These are phyloP conservation scores for Colletotrichum graminicola DNA, from an alignment of 2,329 filamentous ascomycete genomes.

Conservation along the genomic window DNA sequence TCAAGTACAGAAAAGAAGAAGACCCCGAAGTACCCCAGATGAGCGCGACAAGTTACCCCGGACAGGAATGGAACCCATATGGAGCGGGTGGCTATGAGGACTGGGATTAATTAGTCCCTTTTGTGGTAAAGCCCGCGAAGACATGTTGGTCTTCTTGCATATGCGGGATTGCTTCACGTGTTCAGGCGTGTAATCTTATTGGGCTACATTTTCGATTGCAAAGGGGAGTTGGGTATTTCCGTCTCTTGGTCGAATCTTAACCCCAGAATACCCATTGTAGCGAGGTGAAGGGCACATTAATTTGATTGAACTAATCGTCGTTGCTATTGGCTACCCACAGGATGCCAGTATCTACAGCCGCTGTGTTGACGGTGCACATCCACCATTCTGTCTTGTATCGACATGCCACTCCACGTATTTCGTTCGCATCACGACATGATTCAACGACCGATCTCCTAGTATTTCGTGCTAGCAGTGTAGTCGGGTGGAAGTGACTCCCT, in stretches of 20 bases:
- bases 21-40: slow-evolving; percentile 67
- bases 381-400: background rate
- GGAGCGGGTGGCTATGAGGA: slow-evolving; percentile 44
- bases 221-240: background rate
- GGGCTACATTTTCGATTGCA: background rate
- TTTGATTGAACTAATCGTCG: background rate
- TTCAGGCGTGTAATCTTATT: background rate
- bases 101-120: slow-evolving; percentile 17
- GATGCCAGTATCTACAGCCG: background rate
- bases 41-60: slow-evolving; percentile 77
- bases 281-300: background rate
- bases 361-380: background rate
- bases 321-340: background rate
- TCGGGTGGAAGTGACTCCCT: slow-evolving; percentile 24
- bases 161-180: background rate
- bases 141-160: background rate
- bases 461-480: slow-evolving; percentile 25
- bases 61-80: slow-evolving; percentile 77
- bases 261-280: slow-evolving; percentile 9
- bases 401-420: background rate
- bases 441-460: background rate
- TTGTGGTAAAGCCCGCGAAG: background rate
- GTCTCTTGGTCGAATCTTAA: background rate
- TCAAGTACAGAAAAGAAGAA: slow-evolving; percentile 53
- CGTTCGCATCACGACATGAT: background rate